Evolutionary conservation across 192 early-diverging fungal species (phyloP).

Genomic region (Entomortierella lignicola): DNA sequence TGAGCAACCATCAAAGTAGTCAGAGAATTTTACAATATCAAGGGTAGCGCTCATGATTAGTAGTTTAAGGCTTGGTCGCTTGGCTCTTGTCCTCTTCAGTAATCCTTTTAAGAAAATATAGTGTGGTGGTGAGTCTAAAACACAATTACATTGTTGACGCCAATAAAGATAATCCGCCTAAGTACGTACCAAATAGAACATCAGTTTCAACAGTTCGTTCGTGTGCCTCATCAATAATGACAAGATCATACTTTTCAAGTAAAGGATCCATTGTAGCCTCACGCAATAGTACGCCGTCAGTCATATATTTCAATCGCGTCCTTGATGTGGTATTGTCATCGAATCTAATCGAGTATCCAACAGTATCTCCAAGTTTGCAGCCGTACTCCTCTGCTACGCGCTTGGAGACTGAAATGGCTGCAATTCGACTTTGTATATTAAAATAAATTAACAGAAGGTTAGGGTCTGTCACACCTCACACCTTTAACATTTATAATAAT

Average conservation of each 20-base stretch:
- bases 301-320: conserved; percentile 97
- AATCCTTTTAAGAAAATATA: conserved; percentile 57
- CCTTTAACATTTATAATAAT: not conserved
- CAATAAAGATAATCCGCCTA: not conserved
- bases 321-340: conserved; percentile 89
- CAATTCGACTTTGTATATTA: conserved; percentile 71
- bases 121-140: not conserved
- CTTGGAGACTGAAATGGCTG: conserved; percentile 91
- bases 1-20: conserved; percentile 83
- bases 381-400: conserved; percentile 95
- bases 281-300: conserved; percentile 94
- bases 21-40: conserved; percentile 83
- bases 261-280: conserved; percentile 88
- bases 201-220: conserved; percentile 95
- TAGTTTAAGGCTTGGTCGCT: conserved; percentile 89
- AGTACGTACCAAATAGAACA: conserved; percentile 81
- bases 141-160: not conserved
- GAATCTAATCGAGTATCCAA: conserved; percentile 96
- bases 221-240: conserved; percentile 98
- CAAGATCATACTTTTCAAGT: conserved; percentile 86
- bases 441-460: too few relatives aligned
- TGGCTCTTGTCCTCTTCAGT: conserved; percentile 78
- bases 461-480: too few relatives aligned
- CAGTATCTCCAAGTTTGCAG: conserved; percentile 79
- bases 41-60: conserved; percentile 86